Percentiles rank a stretch among this genome's conserved stretches.
Conservation (phyloP, 148 eudicot species). For the Bassia scoparia region DNA sequence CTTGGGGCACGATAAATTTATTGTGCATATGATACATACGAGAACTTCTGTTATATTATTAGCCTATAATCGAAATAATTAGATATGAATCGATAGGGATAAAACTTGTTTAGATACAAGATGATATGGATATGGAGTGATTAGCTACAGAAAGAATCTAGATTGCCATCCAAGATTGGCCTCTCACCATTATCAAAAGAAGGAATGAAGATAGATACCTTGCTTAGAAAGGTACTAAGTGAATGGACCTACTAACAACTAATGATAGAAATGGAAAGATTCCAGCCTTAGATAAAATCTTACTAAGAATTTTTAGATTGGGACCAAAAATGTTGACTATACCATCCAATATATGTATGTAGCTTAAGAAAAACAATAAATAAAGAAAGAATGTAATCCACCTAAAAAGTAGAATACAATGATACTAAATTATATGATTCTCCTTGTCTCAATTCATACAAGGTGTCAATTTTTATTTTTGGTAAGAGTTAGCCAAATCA, state of each 20-base stretch:
- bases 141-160: background rate
- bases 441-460: background rate
- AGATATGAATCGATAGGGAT: too few relatives aligned
- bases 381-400: conserved; percentile 14
- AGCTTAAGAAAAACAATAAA: background rate
- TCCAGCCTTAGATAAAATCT: conserved; percentile 13
- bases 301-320: background rate
- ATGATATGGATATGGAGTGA: background rate
- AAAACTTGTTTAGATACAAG: background rate
- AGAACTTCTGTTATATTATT: too few relatives aligned
- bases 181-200: background rate
- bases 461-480: background rate
- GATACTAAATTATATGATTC: background rate
- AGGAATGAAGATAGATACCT: conserved; percentile 10
- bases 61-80: too few relatives aligned
- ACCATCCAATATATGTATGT: background rate
- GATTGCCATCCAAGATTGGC: background rate
- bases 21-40: too few relatives aligned
- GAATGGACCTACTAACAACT: conserved; percentile 10
- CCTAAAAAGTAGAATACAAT: conserved; percentile 6
- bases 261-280: conserved; percentile 1
- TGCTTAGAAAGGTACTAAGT: conserved; percentile 10
- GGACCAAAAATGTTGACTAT: conserved; percentile 15
- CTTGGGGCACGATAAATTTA: too few relatives aligned
- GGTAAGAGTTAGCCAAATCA: background rate